Conservation (phyloP, 1,284 basidiomycete genomes). For the Rhodofomes roseus region DNA sequence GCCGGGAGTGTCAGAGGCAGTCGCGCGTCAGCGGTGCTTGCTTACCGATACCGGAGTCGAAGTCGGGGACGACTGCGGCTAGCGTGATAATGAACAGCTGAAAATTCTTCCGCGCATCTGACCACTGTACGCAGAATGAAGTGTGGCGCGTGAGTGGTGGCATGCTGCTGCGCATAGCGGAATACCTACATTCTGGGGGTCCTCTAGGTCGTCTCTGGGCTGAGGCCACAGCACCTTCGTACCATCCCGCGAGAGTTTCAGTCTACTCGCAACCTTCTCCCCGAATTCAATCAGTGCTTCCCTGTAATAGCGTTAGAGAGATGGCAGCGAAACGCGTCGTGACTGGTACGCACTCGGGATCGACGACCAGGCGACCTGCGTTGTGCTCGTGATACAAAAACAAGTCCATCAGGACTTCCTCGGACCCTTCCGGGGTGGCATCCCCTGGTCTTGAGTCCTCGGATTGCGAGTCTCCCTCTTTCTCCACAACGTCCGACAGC, state of each 20-base stretch:
- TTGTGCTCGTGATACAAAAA: conserved; percentile 48
- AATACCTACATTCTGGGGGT: conserved; percentile 59
- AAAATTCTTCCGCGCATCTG: conserved; percentile 43
- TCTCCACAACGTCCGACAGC: neutral
- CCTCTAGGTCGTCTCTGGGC: conserved; percentile 57
- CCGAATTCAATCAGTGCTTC: conserved; percentile 54
- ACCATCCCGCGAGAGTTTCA: conserved; percentile 46
- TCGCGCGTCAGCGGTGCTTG: conserved; percentile 11
- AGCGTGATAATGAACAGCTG: conserved; percentile 59
- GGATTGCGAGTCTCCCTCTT: neutral
- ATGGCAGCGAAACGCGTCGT: no score
- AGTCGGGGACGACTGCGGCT: conserved; percentile 67
- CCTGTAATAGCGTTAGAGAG: conserved; percentile 26
- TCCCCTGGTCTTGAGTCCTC: neutral
- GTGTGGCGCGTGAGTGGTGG: no score
- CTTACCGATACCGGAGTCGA: conserved; percentile 62
- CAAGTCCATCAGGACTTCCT: conserved; percentile 29
- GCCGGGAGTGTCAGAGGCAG: no score
- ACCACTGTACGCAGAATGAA: conserved; percentile 40
- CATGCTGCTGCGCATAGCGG: neutral
- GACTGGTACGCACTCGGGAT: conserved; percentile 44
- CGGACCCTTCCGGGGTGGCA: neutral
- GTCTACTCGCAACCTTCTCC: conserved; percentile 39
- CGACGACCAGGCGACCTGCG: conserved; percentile 59
- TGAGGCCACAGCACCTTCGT: conserved; percentile 59